Evolutionary conservation across 805 yeast genomes (phyloP).

Genomic region (Monosporozyma servazzii): DNA sequence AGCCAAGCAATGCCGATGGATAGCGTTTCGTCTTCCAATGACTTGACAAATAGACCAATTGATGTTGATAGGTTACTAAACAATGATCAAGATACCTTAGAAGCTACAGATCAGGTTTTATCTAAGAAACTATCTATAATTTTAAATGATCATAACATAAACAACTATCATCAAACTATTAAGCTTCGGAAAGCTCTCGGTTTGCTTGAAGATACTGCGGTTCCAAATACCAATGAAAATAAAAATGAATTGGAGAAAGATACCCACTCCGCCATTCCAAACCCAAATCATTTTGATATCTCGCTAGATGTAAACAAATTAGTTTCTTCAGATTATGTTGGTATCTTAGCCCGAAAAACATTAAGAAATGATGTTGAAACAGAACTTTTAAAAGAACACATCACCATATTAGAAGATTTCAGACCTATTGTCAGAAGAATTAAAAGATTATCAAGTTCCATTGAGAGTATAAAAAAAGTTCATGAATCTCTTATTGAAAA

Average conservation of each 20-base stretch:
- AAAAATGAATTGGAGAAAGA: background rate
- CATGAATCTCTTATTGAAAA: conserved; percentile 11
- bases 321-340: conserved; percentile 39
- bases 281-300: conserved; percentile 2
- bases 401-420: conserved; percentile 38
- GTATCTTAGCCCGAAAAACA: conserved; percentile 52
- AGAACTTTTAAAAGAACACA: conserved; percentile 49
- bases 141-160: conserved; percentile 24
- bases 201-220: conserved; percentile 28
- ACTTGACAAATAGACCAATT: background rate
- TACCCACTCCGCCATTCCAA: background rate
- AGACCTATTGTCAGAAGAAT: conserved; percentile 38
- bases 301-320: conserved; percentile 31
- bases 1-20: background rate
- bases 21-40: background rate
- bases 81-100: conserved; percentile 4
- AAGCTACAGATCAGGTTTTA: conserved; percentile 20
- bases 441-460: conserved; percentile 24
- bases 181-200: conserved; percentile 30
- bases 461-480: conserved; percentile 15
- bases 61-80: conserved; percentile 2
- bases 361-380: conserved; percentile 52
- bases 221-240: background rate
- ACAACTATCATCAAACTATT: conserved; percentile 25
- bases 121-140: conserved; percentile 31